Base-by-base conservation (phyloP, 75 land plant genomes). In the Pseudotsuga menziesii region DNA sequence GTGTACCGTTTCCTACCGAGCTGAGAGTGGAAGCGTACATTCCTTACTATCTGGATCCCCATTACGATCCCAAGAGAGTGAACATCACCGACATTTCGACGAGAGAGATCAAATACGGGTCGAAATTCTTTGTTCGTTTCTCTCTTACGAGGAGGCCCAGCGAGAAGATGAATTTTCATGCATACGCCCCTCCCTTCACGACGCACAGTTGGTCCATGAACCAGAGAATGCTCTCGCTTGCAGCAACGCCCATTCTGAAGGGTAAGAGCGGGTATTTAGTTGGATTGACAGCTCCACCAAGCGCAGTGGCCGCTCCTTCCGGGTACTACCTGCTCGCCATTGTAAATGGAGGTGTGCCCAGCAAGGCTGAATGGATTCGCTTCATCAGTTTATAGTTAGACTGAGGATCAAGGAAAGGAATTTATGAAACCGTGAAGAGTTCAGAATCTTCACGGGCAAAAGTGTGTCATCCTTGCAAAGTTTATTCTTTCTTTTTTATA, bases 121-220 rank as follows among this genome's bases (percentile, higher is more conserved):
- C 70, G 26, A 36, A 23, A 7, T 82, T 88, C 62, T 11, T 56
- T 0, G 67, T 90, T 22, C 71, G 67, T 2, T 82, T 88, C 61
- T 15, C 27, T 12, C 61, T 84, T 58, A 19, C 66, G 4, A 23
- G 15, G 26, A 39, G 64, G 57, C 79, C 77, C 3, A 62, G 75
- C n/a, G 20, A 62, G 57, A 39, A 0, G 5, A 72, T 85, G 19
- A 76, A 48, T 25, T 73, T 48, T 54, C 35, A 70, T 73, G 60
- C 81, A 29, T 66, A 76, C 29, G 83, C 85, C 3, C 89, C 91
- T 13, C 76, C 93, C 11, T 91, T 91, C 75, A 81, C 87, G 0
- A 91, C 91, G 15, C 93, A 91, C 70, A 75, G 88, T 1, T 83
- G 77, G 58, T 79, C 84, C 16, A 81, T 81, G 90, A 88, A 89